Percentiles rank a stretch among this genome's conserved stretches.
Evolutionary conservation across 257 asterid genomes (phyloP).

Genomic region (Ballota nigra): DNA sequence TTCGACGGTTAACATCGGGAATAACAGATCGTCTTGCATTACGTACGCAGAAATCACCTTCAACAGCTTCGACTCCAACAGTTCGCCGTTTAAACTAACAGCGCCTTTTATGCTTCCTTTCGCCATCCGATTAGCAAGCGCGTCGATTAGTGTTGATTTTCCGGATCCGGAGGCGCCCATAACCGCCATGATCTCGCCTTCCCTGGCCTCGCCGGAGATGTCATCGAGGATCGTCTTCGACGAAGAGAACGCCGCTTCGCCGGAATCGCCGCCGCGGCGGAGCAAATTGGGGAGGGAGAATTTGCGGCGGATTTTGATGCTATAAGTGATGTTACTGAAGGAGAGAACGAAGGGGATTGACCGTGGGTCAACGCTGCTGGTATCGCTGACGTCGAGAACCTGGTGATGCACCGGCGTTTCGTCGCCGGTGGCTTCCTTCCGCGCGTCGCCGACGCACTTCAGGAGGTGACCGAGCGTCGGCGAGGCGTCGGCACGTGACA

Average conservation of each 20-base stretch:
- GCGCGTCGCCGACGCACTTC: slow-evolving; percentile 44
- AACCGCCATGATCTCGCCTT: slow-evolving; percentile 77
- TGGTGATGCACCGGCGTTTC: slow-evolving; percentile 79
- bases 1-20: slow-evolving; percentile 81
- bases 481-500: slow-evolving; percentile 17
- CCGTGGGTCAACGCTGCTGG: slow-evolving; percentile 25
- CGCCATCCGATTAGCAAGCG: slow-evolving; percentile 62
- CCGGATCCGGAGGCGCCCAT: slow-evolving; percentile 86
- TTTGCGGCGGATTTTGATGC: slow-evolving; percentile 36
- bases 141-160: slow-evolving; percentile 71
- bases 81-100: slow-evolving; percentile 60
- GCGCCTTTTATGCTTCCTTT: slow-evolving; percentile 71
- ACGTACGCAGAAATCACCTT: slow-evolving; percentile 79
- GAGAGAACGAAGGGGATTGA: slow-evolving; percentile 59
- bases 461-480: slow-evolving; percentile 51
- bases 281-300: slow-evolving; percentile 9
- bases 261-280: slow-evolving; percentile 22
- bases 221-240: slow-evolving; percentile 51
- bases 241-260: slow-evolving; percentile 20
- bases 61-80: slow-evolving; percentile 48
- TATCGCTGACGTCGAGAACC: slow-evolving; percentile 50
- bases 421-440: slow-evolving; percentile 63
- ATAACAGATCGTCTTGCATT: slow-evolving; percentile 77
- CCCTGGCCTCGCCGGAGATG: slow-evolving; percentile 74
- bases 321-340: slow-evolving; percentile 57